These are phyloP conservation scores for Pyrus pyrifolia DNA, from an alignment of 306 rosid species.

Conservation along the genomic window DNA sequence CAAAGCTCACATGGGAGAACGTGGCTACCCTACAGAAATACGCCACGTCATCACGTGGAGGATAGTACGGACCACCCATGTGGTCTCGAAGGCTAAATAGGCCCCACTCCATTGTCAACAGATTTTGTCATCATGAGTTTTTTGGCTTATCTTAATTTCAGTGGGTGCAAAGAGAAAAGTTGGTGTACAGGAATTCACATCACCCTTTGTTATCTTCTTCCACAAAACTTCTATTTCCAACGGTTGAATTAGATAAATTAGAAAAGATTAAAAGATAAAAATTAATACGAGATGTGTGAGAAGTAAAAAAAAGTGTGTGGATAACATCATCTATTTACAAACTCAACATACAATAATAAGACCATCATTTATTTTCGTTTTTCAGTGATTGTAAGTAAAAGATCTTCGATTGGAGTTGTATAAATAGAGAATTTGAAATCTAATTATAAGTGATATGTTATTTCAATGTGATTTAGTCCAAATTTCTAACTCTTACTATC, in stretches of 20 bases:
- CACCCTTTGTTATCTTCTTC: too few species aligned
- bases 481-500: too few species aligned
- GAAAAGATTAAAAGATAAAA: too few species aligned
- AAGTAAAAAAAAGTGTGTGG: accelerated
- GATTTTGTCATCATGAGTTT: background rate
- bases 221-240: too few species aligned
- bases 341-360: background rate
- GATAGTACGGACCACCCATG: slow-evolving; percentile 64
- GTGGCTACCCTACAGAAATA: slow-evolving; percentile 19
- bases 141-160: background rate
- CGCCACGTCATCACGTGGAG: slow-evolving; percentile 39
- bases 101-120: background rate
- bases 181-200: too few species aligned
- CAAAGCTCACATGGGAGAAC: slow-evolving; percentile 64
- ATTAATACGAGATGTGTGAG: too few species aligned
- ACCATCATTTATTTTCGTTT: background rate
- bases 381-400: background rate
- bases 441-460: too few species aligned
- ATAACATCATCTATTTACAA: too few species aligned
- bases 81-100: slow-evolving; percentile 4
- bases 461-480: too few species aligned
- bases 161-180: too few species aligned
- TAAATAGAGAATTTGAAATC: background rate
- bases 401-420: background rate
- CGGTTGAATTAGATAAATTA: too few species aligned